Base-by-base conservation (phyloP, 345 rosid genomes). In the Psidium friedrichsthalianum region DNA sequence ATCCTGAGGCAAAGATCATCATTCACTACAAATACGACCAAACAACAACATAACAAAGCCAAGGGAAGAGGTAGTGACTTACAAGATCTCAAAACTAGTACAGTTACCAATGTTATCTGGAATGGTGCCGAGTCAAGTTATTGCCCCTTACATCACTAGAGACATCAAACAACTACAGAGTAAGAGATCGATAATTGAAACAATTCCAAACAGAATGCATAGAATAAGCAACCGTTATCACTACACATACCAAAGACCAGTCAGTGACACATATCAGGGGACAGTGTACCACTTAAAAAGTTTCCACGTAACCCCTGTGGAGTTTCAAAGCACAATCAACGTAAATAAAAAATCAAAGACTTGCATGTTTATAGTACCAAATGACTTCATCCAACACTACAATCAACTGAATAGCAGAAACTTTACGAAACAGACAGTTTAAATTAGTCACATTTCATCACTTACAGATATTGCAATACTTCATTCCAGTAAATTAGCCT, bases 161-260 rank as follows among this genome's bases (percentile, higher is more conserved):
- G 85, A 90, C 24, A 83, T 12, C 21, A 51, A 6, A 84, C 5
- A 25, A 55, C 11, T 32, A 47, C 74, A 13, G 18, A 47, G 8
- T 3, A 21, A 52, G 3, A 27, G 32, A 40, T 27, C 25, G 16
- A 56, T 13, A 29, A 11, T 56, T 27, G 18, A 6, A 54, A 82
- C 16, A 1, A 56, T 18, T 25, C 1, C 4, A 47, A 4, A 42
- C 8, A 5, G 74, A 27, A 54, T 11, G 56, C 24, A 44, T 3
- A 55, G 53, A 3, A 15, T 21, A 18, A 82, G 16, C 44, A 6
- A 24, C n/a, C 27, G 40, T 3, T 20, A 27, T 83, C 42, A 90
- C 99, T 91, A 97, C 99, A 97, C 96, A 86, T 93, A 97, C 99
- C 99, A 97, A 89, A 97, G 89, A 84, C 99, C 96, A 11, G 98